Evolutionary conservation across 441 rosid genomes (phyloP), one percentile per base, ranked within the genome.

Genomic region (Arabidopsis hybrid): DNA sequence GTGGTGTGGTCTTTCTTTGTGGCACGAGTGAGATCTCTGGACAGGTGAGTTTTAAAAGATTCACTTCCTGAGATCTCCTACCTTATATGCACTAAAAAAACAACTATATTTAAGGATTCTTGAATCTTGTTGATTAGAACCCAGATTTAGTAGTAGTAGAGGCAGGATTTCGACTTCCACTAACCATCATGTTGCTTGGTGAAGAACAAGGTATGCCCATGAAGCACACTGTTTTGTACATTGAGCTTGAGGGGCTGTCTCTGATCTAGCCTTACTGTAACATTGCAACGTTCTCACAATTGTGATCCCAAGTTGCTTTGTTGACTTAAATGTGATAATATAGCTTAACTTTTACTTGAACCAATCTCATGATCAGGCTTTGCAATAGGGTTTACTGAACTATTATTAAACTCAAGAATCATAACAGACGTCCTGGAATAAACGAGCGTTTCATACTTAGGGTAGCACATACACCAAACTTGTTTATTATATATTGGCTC

Each of bases 11-110:
- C 45, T 50, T 72, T 66, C 74, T 74, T 77, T 64, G 79, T 67
- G 78, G 68, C 78, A 72, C 35, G 26, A 61, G 72, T 77, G 80
- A 75, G 71, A 79, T 66, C 26, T 65, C 9, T 81, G 70, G 66
- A 47, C 61, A 65, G 82, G 76, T 70, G 79, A 66, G 76, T 76
- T 65, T 17, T 38, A 62, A 21, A 59, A 53, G 43, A 65, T 78
- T 50, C 56, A 38, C 57, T 66, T 45, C 62, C 57, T 32, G 65
- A 66, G 69, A 60, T 73, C 74, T 3, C 39, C 51, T 66, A 57
- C 35, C 52, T 57, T 56, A 8, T 49, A 65, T 51, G 61, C 21
- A 57, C 60, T 38, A 11, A n/a, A 39, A 17, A 38, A 21, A 67
- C 47, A 45, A 46, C 29, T 12, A 9, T 46, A 62, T 49, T 47